phyloP scores from a whole-genome alignment of 495 filamentous ascomycete genomes.

The Neurospora tetraspora region DNA sequence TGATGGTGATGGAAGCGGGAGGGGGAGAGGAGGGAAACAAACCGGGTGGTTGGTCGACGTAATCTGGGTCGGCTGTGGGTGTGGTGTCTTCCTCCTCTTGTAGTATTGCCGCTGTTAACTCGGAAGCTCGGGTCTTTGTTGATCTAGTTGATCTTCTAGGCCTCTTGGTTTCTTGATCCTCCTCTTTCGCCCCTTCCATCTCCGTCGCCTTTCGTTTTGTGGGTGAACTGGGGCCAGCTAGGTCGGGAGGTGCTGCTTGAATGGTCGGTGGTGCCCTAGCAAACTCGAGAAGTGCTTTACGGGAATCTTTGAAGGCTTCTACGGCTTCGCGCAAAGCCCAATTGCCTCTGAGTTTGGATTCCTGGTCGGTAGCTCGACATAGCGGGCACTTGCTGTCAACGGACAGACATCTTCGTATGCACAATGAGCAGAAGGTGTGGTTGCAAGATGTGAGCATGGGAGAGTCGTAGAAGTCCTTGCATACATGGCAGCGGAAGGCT shows the following conservation, averaged over 20 bases:
- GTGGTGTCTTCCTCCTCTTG: slow-evolving; percentile 22
- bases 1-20: neutral
- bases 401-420: slow-evolving; percentile 76
- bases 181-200: slow-evolving; percentile 26
- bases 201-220: slow-evolving; percentile 46
- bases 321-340: slow-evolving; percentile 76
- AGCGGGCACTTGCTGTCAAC: slow-evolving; percentile 77
- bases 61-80: slow-evolving; percentile 10
- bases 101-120: slow-evolving; percentile 26
- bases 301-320: slow-evolving; percentile 59
- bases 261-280: slow-evolving; percentile 34
- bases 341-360: slow-evolving; percentile 74
- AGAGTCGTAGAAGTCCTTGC: slow-evolving; percentile 91
- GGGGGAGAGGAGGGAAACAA: neutral
- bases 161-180: slow-evolving; percentile 29
- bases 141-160: slow-evolving; percentile 34
- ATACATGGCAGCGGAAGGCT: slow-evolving; percentile 86
- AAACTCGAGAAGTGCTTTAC: slow-evolving; percentile 51
- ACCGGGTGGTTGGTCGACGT: slow-evolving; percentile 22
- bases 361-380: slow-evolving; percentile 68
- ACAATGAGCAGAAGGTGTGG: slow-evolving; percentile 94
- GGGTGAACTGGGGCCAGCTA: slow-evolving; percentile 8
- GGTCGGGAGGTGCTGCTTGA: neutral
- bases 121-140: slow-evolving; percentile 27
- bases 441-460: slow-evolving; percentile 91